Conservation (phyloP, 129 eudicot species). For the Artemisia annua region DNA sequence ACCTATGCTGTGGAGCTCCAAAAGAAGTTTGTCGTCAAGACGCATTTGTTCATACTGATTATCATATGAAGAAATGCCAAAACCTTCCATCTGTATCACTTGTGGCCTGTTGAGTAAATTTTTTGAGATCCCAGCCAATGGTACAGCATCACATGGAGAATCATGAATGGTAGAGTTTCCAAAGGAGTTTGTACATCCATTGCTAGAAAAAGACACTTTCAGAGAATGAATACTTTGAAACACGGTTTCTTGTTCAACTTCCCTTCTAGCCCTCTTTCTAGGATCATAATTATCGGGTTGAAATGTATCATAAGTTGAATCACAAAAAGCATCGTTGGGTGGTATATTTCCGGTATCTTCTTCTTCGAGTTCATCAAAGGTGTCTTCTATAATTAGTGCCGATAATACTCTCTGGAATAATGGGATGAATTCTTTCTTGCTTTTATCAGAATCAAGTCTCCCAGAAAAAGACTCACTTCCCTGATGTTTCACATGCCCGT, state of each 20-base stretch:
- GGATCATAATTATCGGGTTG: slow-evolving; percentile 37
- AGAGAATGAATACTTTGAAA: slow-evolving; percentile 38
- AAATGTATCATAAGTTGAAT: slow-evolving; percentile 40
- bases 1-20: slow-evolving; percentile 80
- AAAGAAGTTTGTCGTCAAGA: slow-evolving; percentile 60
- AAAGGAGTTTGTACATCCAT: slow-evolving; percentile 41
- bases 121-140: slow-evolving; percentile 48
- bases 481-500: no score
- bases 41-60: slow-evolving; percentile 59
- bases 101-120: slow-evolving; percentile 39
- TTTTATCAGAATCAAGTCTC: no score
- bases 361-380: no score
- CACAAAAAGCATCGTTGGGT: slow-evolving; percentile 29
- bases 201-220: slow-evolving; percentile 48
- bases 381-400: no score
- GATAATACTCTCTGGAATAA: no score
- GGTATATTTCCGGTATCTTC: slow-evolving; percentile 39
- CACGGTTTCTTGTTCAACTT: slow-evolving; percentile 42
- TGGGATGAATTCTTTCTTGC: no score
- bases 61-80: slow-evolving; percentile 49
- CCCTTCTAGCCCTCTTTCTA: slow-evolving; percentile 44
- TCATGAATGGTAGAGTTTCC: slow-evolving; percentile 42
- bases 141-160: slow-evolving; percentile 44
- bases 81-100: slow-evolving; percentile 36
- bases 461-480: no score